Base-by-base conservation (phyloP, 108 stramenopile species). In the Cafeteria roenbergensis region DNA sequence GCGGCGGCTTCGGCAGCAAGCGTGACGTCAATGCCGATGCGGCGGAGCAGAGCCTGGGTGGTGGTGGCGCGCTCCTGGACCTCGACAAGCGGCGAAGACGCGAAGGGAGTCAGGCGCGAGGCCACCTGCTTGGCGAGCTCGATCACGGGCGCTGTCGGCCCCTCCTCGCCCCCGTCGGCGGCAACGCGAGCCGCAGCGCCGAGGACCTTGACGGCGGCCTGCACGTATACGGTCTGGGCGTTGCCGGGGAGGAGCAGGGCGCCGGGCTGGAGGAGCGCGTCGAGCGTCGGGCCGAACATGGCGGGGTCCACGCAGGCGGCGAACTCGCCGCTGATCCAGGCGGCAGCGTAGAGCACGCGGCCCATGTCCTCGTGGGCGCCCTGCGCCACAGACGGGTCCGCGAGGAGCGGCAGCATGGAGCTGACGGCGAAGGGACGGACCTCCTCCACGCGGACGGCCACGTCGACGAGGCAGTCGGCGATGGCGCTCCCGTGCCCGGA, bases 241-340 rank as follows among this genome's bases (percentile, higher is more conserved):
- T 70, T 48, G 1, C 67, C 54, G 0, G 80, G 71, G 21, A 87
- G 66, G 2, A 74, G 76, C 20, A 37, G 28, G 8, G 62, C 31
- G 38, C 36, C 26, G 32, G 75, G 34, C 0, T 29, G 30, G 21
- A 76, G 62, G 29, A 80, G 60, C 20, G 59, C 55, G 25, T 31
- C 28, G 25, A 73, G 33, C 24, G 71, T 26, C 0, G 14, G 35
- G 24, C 1, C 34, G 1, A 26, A 34, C n/a, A 27, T 33, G 1
- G 63, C 78, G 37, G 65, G 77, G 55, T 21, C 22, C 29, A 71
- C 17, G 21, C 63, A 30, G 20, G 28, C 14, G 9, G 73, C 73
- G 38, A 75, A 99, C 76, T 95, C 97, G 22, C 94, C 93, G 0
- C 88, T 87, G 75, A 95, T 89, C 89, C 90, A 95, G 34, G 93